These are phyloP conservation scores for Notholithocarpus densiflorus DNA, from an alignment of 306 rosid genomes.

Conservation along the genomic window DNA sequence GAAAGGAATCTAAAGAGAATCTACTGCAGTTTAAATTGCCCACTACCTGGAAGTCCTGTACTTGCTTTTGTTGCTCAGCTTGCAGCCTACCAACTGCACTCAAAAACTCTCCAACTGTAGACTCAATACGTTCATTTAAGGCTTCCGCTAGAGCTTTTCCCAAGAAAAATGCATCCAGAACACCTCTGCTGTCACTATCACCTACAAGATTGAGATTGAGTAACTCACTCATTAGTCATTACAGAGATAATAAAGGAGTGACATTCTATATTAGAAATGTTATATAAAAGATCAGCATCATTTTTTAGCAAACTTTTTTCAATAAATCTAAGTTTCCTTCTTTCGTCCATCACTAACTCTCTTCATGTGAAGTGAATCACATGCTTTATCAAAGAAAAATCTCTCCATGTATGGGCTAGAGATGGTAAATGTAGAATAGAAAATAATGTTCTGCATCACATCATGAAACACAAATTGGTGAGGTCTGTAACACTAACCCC, in stretches of 20 bases:
- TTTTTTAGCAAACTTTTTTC: neutral
- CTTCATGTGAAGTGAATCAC: neutral
- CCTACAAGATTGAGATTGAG: constrained; percentile 47
- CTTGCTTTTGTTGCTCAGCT: constrained; percentile 86
- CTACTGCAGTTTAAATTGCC: constrained; percentile 8
- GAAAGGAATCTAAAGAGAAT: neutral
- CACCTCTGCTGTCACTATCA: constrained; percentile 64
- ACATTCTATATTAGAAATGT: neutral
- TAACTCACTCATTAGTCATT: constrained; percentile 1
- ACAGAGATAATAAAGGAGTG: neutral
- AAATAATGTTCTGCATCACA: too few species aligned
- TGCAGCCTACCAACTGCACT: constrained; percentile 81
- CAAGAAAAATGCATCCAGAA: constrained; percentile 91
- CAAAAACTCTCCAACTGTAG: constrained; percentile 77
- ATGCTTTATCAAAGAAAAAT: neutral
- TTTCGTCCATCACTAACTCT: neutral
- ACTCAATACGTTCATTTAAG: constrained; percentile 83
- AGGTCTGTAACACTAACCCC: too few species aligned
- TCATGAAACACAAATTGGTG: too few species aligned
- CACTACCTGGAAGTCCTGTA: constrained; percentile 74
- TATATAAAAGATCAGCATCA: neutral
- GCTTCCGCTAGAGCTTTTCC: constrained; percentile 97
- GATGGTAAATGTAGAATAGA: neutral
- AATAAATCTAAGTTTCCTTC: neutral
- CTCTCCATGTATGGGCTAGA: neutral